These are phyloP conservation scores for Lentithecium fluviatile DNA, from an alignment of 495 filamentous ascomycete genomes.

Conservation along the genomic window DNA sequence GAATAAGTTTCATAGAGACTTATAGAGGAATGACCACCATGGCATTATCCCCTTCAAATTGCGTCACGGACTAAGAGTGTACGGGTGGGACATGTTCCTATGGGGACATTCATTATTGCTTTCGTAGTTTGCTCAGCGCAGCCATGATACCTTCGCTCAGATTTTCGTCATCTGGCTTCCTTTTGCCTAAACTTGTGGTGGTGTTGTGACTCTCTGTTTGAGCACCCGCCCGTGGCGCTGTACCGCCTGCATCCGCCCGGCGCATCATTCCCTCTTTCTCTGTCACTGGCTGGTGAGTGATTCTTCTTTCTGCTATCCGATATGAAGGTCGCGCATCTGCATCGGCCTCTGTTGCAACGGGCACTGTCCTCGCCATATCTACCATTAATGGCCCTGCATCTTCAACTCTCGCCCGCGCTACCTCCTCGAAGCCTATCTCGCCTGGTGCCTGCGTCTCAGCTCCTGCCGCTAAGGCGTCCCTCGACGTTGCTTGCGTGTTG, in stretches of 20 bases:
- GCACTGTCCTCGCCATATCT: constrained; percentile 4
- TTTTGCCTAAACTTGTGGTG: constrained; percentile 41
- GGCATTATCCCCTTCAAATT: background rate
- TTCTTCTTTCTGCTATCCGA: constrained; percentile 38
- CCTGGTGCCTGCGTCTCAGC: constrained; percentile 10
- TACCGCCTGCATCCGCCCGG: constrained; percentile 30
- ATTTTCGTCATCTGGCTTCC: constrained; percentile 40
- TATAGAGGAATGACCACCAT: background rate
- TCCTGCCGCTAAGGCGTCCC: constrained; percentile 23
- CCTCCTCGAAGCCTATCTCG: background rate
- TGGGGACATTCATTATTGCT: constrained; percentile 11
- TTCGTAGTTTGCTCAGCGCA: constrained; percentile 54
- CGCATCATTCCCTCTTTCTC: constrained; percentile 48
- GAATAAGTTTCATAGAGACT: too few relatives aligned
- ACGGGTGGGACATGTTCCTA: background rate
- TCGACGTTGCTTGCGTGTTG: constrained; percentile 33
- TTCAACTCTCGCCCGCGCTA: constrained; percentile 24
- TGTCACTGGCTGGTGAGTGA: constrained; percentile 36
- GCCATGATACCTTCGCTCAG: constrained; percentile 57
- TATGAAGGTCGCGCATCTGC: constrained; percentile 36
- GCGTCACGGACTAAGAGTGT: background rate
- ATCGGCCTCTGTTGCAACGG: constrained; percentile 27
- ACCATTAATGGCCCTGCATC: constrained; percentile 14
- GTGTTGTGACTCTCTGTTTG: background rate
- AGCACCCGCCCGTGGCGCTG: background rate